Base-by-base conservation (phyloP, 1,284 basidiomycete genomes). In the Austroboletus olivaceoglutinosus region DNA sequence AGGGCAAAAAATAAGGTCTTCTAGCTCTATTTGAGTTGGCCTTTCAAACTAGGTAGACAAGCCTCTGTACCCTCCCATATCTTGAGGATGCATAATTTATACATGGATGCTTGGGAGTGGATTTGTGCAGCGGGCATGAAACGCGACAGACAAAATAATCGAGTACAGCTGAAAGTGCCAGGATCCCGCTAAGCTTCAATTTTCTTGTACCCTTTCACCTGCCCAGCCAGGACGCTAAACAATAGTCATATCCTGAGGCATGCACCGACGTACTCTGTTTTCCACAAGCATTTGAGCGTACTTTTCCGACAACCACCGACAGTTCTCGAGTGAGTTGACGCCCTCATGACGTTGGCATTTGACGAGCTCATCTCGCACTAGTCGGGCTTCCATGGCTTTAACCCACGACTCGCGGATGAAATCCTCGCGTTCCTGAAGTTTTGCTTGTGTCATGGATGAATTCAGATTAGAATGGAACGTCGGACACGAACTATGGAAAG, bases 291-390 rank as follows among this genome's bases (percentile, higher is more conserved):
- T 87, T 45, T 77, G 76, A 33, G 86, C 70, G 69, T 98, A 98
- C 70, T 86, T 87, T 57, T 96, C 88, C 37, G 91, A 83, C 49
- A 97, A 71, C 70, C 89, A 88, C 67, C 83, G 86, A 76, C 96
- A 99, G 63, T 84, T 91, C 72, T 94, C 89, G 55, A 89, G 83
- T 63, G 91, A 85, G 73, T 97, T 96, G 40, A 95, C 91, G 48
- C 95, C 93, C 74, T 99, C 96, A 19, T 81, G 78, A 63, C 85
- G 81, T 69, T 96, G 92, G 73, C 96, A 99, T 71, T 93, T 95
- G 56, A 86, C 82, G 50, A 99, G 82, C 72, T 97, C 91, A 56
- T 93, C 87, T 56, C 87, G 85, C 47, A 98, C 92, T 52, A 99
- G 78, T 45, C 92, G 84, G 22, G 87, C 85, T 73, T 98, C 93